These are phyloP conservation scores for Leishmania tarentolae DNA, from an alignment of 208 protist species.

Conservation along the genomic window DNA sequence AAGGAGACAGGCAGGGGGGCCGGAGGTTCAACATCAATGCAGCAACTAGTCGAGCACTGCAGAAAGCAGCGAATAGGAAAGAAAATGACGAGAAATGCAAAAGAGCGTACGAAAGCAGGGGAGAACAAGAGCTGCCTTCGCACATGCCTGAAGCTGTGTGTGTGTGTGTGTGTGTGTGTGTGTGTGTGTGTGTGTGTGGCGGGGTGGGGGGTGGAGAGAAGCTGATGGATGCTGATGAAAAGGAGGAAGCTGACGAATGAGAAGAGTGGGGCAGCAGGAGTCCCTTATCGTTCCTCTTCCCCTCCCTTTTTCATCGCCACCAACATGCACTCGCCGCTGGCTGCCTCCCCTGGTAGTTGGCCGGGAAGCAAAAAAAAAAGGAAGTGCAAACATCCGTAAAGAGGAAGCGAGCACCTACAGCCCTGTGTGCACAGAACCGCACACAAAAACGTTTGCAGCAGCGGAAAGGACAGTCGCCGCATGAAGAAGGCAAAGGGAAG, in stretches of 20 bases:
- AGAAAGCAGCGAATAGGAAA: not conserved
- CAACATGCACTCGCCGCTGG: not conserved
- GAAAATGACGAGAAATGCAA: not conserved
- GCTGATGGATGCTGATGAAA: not conserved
- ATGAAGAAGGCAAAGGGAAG: not conserved
- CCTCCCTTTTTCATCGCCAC: not conserved
- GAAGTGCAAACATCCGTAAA: not conserved
- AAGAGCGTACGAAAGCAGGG: not conserved
- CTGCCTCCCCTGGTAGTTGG: not conserved
- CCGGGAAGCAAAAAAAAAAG: not conserved
- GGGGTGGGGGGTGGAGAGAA: not conserved
- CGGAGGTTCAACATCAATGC: too few relatives aligned
- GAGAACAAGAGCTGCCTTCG: not conserved
- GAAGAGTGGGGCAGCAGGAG: not conserved
- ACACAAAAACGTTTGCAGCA: not conserved
- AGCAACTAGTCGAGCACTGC: not conserved
- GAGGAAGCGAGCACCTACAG: not conserved
- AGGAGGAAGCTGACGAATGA: not conserved
- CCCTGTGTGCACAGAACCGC: not conserved
- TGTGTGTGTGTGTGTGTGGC: not conserved
- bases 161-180: too few relatives aligned
- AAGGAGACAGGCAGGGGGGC: too few relatives aligned
- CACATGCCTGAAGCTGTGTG: not conserved
- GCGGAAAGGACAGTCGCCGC: not conserved
- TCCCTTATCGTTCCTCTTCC: not conserved